Conservation (phyloP, 139 green algal genomes). For the Klebsormidium nitens region DNA sequence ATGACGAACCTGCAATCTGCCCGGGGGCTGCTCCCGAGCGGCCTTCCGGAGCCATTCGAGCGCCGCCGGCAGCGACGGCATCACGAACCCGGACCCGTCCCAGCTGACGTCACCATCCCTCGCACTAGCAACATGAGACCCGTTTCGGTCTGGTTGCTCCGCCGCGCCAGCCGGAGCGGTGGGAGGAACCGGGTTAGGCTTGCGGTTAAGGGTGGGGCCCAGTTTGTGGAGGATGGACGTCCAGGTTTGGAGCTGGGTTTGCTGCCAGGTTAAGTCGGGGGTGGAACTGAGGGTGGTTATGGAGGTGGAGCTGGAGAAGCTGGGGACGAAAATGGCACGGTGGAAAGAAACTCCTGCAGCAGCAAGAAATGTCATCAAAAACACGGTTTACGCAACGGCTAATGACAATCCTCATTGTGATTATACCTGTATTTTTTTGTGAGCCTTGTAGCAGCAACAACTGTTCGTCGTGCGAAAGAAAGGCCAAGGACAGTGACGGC, state of each 20-base stretch:
- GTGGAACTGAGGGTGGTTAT: constrained; percentile 32
- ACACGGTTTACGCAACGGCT: constrained; percentile 30
- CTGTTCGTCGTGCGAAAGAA: neutral
- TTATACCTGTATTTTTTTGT: neutral
- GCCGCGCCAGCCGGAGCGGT: too few species aligned
- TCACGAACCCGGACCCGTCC: constrained; percentile 43
- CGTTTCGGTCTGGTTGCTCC: too few species aligned
- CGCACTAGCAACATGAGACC: too few species aligned
- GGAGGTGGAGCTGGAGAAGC: constrained; percentile 18
- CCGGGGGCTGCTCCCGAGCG: constrained; percentile 17
- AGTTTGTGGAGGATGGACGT: neutral
- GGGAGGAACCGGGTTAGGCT: constrained; percentile 9
- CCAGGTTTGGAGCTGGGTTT: neutral
- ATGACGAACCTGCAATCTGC: constrained; percentile 54
- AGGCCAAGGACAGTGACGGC: neutral
- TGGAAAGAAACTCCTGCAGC: constrained; percentile 17
- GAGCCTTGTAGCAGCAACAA: neutral
- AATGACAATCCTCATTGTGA: neutral
- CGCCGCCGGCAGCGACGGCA: constrained; percentile 52
- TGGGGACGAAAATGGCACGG: neutral
- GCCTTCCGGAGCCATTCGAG: constrained; percentile 55
- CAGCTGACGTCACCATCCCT: neutral
- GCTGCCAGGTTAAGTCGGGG: constrained; percentile 6
- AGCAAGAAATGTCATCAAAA: too few species aligned
- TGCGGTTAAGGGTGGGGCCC: neutral